phyloP scores from a whole-genome alignment of 441 rosid genomes.

The Gossypium schwendimanii region DNA sequence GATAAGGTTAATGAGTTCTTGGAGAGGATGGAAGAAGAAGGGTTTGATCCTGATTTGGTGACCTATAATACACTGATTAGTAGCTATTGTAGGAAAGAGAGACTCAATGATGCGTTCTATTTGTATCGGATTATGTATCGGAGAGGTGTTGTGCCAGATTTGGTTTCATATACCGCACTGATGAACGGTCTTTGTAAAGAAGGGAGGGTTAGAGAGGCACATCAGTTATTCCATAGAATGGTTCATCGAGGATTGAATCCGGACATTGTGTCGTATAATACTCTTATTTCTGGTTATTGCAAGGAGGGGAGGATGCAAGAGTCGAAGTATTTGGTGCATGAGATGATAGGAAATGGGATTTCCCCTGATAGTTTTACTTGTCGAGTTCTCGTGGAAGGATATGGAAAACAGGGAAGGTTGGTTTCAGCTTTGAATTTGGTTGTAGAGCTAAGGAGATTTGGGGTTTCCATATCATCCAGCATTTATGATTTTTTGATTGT shows the following conservation, averaged over 20 bases:
- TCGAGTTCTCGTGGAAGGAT: conserved; percentile 50
- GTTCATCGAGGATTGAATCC: conserved; percentile 53
- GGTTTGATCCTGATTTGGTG: conserved; percentile 78
- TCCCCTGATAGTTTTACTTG: conserved; percentile 54
- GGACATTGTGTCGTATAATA: conserved; percentile 58
- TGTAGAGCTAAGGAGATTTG: conserved; percentile 56
- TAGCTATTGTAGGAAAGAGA: conserved; percentile 67
- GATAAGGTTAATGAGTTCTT: conserved; percentile 56
- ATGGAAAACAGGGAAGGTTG: conserved; percentile 43
- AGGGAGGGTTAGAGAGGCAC: conserved; percentile 66
- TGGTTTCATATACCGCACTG: conserved; percentile 66
- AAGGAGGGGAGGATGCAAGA: conserved; percentile 60
- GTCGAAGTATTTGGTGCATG: conserved; percentile 43
- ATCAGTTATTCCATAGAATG: conserved; percentile 68
- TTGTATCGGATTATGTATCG: conserved; percentile 65
- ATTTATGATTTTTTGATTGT: conserved; percentile 45
- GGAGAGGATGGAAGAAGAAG: conserved; percentile 92
- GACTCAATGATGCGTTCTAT: conserved; percentile 67
- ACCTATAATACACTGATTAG: conserved; percentile 73
- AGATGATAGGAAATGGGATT: conserved; percentile 61
- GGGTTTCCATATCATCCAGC: conserved; percentile 36
- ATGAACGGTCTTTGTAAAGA: conserved; percentile 72
- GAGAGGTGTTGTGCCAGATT: conserved; percentile 61
- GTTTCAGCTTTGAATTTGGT: conserved; percentile 67
- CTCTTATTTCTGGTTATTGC: conserved; percentile 68